Evolutionary conservation across 2,329 filamentous ascomycete species (phyloP), one percentile per base, ranked within the genome.

Genomic region (Arthrocladium fulminans): DNA sequence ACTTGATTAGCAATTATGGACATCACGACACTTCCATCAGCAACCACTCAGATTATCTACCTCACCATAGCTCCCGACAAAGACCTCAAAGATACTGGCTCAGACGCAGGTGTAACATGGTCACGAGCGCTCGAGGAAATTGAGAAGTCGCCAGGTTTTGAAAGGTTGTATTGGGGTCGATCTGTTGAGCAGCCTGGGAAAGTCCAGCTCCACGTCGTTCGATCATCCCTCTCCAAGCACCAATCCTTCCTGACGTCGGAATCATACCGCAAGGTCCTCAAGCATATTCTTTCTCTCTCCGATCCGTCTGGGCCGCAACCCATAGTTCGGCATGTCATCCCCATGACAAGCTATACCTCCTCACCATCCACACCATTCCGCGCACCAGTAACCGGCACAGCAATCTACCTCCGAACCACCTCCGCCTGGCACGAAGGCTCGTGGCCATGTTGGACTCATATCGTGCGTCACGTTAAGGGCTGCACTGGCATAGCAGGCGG

Each of bases 401-500:
- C 63, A 3, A 59, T 64, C 38, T 66, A 65, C 46, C 50, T 63
- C 10, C 49, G 51, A 8, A 56, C 57, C 7, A 54, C 54, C 24
- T 45, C 49, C 8, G 45, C 48, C 1, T 53, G 51, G 32, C 58
- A 57, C 52, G 54, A 56, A 40, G 58, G 57, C 49, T 56, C 56
- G 8, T 61, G 58, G 57, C 54, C 54, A 24, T 46, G 60, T 27
- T 62, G 56, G 60, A 59, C 57, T 23, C 57, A 51, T 19, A 56
- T 61, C 39, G 56, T 62, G 15, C 45, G 50, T 5, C 48, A 50
- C 43, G 57, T 60, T 47, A 53, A 61, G 45, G 63, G 63, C 23
- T 67, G 63, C 48, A 49, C 60, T 46, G 65, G 62, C 13, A 58
- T 61, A 27, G 60, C 59, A 3, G 65, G 64, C 4, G 64, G 65